Base-by-base conservation (phyloP, 768 basidiomycete species). In the Pleurotus salmoneostramineus region DNA sequence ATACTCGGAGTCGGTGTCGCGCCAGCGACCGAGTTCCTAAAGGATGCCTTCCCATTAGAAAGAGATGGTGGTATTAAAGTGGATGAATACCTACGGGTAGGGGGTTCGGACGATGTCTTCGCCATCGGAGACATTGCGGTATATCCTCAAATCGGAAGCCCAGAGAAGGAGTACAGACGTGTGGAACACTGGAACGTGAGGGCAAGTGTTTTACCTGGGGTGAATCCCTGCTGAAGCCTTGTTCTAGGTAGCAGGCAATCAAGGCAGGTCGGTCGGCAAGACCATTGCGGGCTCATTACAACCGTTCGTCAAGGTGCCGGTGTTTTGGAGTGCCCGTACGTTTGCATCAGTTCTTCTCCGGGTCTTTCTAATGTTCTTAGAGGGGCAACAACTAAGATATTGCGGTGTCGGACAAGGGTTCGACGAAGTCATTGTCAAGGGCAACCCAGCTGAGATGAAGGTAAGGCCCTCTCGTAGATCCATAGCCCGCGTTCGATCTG, bases 121-220 rank as follows among this genome's bases (percentile, higher is more conserved):
- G 91, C 91, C 12, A 80, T 93, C 57, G 91, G 89, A 57, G 93
- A 94, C 70, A 90, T 95, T 64, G 92, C 92, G 0, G 77, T 83
- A 42, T 92, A 91, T 70, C 89, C 90, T 7, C 84, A 89, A 58
- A 69, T 72, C 3, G 76, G 73, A 5, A 84, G 87, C 11, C 52
- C 52, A 1, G 52, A 55, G 17, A 43, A 43, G 37, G 77, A 75
- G 45, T 68, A 72, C 44, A 74, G 74, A 31, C 74, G 93, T 50
- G 86, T 95, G 58, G 93, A 96, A 71, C 94, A 96, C 71, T 96
- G 94, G 93, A 93, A 93, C 72, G 92, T 88, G 56, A 43, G 83
- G 61, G 50, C 17, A 15, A 36, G 56, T 50, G 6, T n/a, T 54
- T 50, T 56, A 34, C 8, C 42, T 43, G n/a, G 15, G 8, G 32